Percentiles rank a stretch among this genome's conserved stretches.
Evolutionary conservation across 2,329 filamentous ascomycete genomes (phyloP).

Genomic region (Cladophialophora yegresii): DNA sequence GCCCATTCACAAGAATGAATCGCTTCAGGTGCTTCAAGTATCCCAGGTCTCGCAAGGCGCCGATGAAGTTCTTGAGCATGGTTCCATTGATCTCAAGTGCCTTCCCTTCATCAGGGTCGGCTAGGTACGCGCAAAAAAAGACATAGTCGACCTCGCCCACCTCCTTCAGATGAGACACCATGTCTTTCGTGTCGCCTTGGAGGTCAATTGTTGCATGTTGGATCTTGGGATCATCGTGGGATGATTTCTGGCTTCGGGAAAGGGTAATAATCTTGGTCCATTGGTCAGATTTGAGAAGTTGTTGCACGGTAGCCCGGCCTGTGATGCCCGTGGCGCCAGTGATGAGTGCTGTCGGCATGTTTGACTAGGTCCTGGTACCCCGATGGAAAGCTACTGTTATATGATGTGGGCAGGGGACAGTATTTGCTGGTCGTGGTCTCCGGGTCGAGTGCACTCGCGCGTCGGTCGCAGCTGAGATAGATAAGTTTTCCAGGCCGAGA

Average conservation of each 20-base stretch:
- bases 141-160: neutral
- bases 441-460: no score
- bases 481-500: neutral
- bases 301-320: neutral
- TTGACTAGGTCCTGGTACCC: neutral
- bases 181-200: neutral
- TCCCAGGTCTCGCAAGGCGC: slow-evolving; percentile 49
- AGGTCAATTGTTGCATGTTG: neutral
- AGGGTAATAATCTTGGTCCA: neutral
- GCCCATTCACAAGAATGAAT: slow-evolving; percentile 37
- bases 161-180: neutral
- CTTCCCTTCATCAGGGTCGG: slow-evolving; percentile 43
- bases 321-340: neutral
- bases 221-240: neutral
- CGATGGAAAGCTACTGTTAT: neutral
- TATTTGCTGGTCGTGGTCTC: neutral
- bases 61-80: slow-evolving; percentile 54
- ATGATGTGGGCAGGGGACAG: neutral
- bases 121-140: slow-evolving; percentile 40
- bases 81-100: slow-evolving; percentile 44
- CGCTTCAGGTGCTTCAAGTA: slow-evolving; percentile 49
- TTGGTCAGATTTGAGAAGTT: neutral
- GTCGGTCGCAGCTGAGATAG: neutral
- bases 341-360: neutral
- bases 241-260: neutral